Evolutionary conservation across 257 asterid species (phyloP).

Genomic region (Solanum lignicaule): DNA sequence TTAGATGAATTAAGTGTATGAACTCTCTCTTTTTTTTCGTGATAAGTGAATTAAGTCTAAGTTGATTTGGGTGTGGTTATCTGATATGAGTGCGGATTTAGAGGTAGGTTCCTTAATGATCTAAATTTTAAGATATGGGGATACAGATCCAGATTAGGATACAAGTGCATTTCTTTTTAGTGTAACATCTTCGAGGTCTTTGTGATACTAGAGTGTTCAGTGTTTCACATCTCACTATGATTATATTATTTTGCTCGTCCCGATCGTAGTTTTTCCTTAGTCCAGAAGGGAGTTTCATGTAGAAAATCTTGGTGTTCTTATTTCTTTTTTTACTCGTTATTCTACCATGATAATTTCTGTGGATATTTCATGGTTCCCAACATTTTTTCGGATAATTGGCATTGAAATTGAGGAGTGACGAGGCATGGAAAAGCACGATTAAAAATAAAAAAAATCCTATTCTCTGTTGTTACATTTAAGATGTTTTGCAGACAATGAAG

Average conservation of each 20-base stretch:
- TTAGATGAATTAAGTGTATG: not conserved
- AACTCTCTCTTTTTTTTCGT: not conserved
- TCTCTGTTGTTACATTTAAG: not conserved
- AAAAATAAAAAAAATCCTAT: not conserved
- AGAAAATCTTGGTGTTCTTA: not conserved
- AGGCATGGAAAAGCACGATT: not conserved
- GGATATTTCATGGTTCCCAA: not conserved
- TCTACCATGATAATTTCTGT: not conserved
- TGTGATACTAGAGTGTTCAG: not conserved
- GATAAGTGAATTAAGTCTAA: not conserved
- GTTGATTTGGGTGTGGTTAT: not conserved
- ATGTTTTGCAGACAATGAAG: not conserved
- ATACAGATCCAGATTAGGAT: not conserved
- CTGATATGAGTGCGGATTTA: not conserved
- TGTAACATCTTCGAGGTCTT: not conserved
- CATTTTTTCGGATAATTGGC: not conserved
- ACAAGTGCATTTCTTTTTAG: not conserved
- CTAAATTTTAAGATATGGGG: not conserved
- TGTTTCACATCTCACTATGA: not conserved
- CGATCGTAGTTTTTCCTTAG: not conserved
- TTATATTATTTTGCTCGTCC: not conserved
- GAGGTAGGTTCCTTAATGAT: not conserved
- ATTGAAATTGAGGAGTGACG: not conserved
- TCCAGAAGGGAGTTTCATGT: not conserved
- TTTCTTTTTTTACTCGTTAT: not conserved